These are phyloP conservation scores for Naumovozyma dairenensis DNA, from an alignment of 805 yeast species.

Conservation along the genomic window DNA sequence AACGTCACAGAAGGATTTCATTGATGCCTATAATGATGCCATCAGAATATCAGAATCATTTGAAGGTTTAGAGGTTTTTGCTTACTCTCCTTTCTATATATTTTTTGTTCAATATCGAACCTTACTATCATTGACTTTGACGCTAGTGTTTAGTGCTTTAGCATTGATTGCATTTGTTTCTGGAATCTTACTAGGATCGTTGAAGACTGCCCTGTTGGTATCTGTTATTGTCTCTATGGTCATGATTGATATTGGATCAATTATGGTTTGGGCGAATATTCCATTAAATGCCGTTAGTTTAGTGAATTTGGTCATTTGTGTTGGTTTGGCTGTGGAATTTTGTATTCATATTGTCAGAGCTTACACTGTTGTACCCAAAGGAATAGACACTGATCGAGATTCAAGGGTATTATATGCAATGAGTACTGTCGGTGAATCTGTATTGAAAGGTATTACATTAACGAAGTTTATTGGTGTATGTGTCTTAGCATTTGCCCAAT, in stretches of 20 bases:
- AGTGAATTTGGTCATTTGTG: constrained; percentile 85
- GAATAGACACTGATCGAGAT: constrained; percentile 28
- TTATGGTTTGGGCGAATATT: constrained; percentile 65
- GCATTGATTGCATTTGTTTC: constrained; percentile 43
- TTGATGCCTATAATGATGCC: constrained; percentile 66
- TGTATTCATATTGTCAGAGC: constrained; percentile 81
- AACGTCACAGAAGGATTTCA: constrained; percentile 75
- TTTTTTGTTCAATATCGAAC: constrained; percentile 82
- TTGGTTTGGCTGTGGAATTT: constrained; percentile 89
- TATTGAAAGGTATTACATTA: constrained; percentile 79
- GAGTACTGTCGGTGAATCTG: constrained; percentile 77
- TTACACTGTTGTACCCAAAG: constrained; percentile 40
- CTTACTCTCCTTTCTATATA: constrained; percentile 87
- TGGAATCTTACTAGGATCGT: constrained; percentile 54
- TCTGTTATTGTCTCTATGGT: constrained; percentile 52
- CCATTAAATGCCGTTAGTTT: constrained; percentile 81
- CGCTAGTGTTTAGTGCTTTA: constrained; percentile 44
- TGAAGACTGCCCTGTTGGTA: constrained; percentile 47
- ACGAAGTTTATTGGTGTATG: constrained; percentile 83
- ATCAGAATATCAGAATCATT: constrained; percentile 54
- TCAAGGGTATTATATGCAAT: constrained; percentile 45
- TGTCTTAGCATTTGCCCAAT: constrained; percentile 77
- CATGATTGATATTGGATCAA: constrained; percentile 65
- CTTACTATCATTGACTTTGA: constrained; percentile 49
- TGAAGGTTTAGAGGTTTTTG: constrained; percentile 55